A percentile compares a stretch with the other conserved stretches of the same genome.
Conservation (phyloP, 768 basidiomycete genomes). For the Lentinula aciculospora region DNA sequence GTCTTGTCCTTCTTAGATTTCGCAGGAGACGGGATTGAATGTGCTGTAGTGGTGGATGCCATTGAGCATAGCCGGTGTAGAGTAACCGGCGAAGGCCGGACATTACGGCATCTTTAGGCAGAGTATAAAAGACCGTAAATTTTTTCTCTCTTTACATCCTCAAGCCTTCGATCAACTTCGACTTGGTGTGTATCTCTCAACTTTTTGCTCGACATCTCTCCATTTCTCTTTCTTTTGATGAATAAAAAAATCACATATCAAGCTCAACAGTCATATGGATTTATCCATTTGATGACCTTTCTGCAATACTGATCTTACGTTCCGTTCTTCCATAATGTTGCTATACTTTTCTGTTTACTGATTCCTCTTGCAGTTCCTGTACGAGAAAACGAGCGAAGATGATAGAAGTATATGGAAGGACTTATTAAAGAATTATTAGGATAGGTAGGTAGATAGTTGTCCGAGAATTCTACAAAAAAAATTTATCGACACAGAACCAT, state of each 20-base stretch:
- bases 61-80: neutral
- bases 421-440: neutral
- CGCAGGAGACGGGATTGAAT: constrained; percentile 18
- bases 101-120: neutral
- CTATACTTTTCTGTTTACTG: neutral
- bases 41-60: constrained; percentile 11
- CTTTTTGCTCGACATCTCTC: constrained; percentile 1
- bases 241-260: constrained; percentile 53
- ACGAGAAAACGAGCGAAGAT: neutral
- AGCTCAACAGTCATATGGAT: constrained; percentile 61
- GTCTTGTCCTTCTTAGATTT: constrained; percentile 32
- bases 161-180: neutral
- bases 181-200: neutral
- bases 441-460: neutral
- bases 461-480: too few relatives aligned
- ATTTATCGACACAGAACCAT: neutral
- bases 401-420: too few relatives aligned
- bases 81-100: neutral
- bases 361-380: neutral
- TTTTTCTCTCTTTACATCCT: neutral
- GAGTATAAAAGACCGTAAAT: constrained; percentile 1
- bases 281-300: constrained; percentile 45
- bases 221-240: constrained; percentile 30
- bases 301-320: constrained; percentile 50
- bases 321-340: neutral